Conservation (phyloP, 768 basidiomycete species). For the Arthromyces matolae region DNA sequence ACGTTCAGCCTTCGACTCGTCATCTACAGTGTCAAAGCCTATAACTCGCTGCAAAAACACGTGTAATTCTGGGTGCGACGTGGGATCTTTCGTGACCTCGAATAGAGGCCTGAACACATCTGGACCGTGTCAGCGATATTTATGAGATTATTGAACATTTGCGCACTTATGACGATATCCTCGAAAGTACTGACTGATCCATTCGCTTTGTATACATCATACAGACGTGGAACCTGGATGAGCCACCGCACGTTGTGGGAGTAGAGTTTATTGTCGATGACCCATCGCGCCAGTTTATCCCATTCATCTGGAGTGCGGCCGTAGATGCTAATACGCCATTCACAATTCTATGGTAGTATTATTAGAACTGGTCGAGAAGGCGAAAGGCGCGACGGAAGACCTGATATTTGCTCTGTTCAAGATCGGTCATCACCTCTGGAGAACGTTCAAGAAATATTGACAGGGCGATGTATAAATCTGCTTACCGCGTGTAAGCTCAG, state of each 20-base stretch:
- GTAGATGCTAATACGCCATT: conserved; percentile 97
- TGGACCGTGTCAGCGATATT: conserved; percentile 26
- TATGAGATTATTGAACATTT: background rate
- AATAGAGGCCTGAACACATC: conserved; percentile 93
- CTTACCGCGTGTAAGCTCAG: conserved; percentile 87
- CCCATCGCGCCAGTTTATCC: conserved; percentile 98
- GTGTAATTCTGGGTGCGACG: conserved; percentile 89
- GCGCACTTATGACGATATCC: conserved; percentile 85
- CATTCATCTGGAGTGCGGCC: conserved; percentile 82
- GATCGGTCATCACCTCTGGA: conserved; percentile 95
- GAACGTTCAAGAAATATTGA: no score
- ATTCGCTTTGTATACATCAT: conserved; percentile 91
- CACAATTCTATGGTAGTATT: conserved; percentile 89
- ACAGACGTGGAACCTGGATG: conserved; percentile 91
- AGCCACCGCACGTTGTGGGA: conserved; percentile 99
- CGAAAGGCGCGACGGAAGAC: no score
- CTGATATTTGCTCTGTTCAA: conserved; percentile 98
- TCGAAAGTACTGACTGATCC: conserved; percentile 84
- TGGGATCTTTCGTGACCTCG: conserved; percentile 92
- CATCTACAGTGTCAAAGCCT: conserved; percentile 98
- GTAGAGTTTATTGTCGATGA: conserved; percentile 86
- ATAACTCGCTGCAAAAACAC: conserved; percentile 92
- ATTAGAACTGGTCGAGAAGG: no score
- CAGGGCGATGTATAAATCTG: no score
- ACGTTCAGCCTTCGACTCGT: conserved; percentile 92